phyloP scores from a whole-genome alignment of 1,284 basidiomycete genomes.

The Naganishia liquefaciens region DNA sequence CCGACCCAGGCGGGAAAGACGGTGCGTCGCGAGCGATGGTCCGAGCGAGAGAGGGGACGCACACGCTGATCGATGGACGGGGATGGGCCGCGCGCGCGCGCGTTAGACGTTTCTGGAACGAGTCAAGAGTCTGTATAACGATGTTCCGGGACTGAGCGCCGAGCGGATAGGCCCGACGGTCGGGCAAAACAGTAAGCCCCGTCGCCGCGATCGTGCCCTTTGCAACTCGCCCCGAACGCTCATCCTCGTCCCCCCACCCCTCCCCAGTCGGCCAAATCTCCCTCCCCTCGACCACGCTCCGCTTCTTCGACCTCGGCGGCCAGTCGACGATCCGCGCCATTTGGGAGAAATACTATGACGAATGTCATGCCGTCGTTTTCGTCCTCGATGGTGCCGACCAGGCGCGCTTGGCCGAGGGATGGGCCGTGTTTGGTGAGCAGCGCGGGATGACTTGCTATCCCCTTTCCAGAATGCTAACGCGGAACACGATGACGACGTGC shows the following conservation, averaged over 20 bases:
- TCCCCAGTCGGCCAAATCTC: constrained; percentile 80
- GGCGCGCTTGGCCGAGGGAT: constrained; percentile 80
- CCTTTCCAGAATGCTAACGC: neutral
- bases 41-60: too few species aligned
- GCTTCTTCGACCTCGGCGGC: constrained; percentile 92
- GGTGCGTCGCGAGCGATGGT: constrained; percentile 62
- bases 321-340: constrained; percentile 87
- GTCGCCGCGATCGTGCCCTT: neutral
- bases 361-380: constrained; percentile 90
- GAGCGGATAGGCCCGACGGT: constrained; percentile 92
- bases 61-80: too few species aligned
- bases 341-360: constrained; percentile 89
- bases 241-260: too few species aligned
- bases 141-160: constrained; percentile 75
- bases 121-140: constrained; percentile 87
- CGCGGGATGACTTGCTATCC: neutral
- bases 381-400: constrained; percentile 86
- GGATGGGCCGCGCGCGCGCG: neutral
- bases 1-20: constrained; percentile 83
- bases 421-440: constrained; percentile 86
- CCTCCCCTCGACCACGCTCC: constrained; percentile 83
- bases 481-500: too few species aligned
- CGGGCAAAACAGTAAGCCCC: constrained; percentile 80
- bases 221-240: too few species aligned
- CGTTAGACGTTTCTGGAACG: constrained; percentile 80